A percentile compares a stretch with the other conserved stretches of the same genome.
Evolutionary conservation across 2,329 filamentous ascomycete genomes (phyloP).

Genomic region (Fusarium staphyleae): DNA sequence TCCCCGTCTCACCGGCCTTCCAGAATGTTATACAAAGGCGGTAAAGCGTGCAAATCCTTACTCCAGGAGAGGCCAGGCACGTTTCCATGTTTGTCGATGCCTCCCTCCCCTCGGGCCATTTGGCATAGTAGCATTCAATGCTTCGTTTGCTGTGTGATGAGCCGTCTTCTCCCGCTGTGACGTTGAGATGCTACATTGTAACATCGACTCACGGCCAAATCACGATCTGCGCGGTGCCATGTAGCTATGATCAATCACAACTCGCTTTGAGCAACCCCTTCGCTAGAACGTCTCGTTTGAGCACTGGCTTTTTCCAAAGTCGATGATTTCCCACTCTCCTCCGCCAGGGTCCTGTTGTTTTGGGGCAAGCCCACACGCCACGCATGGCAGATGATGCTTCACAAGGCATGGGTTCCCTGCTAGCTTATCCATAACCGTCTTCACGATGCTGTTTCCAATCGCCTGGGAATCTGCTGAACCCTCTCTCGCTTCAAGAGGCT

Average conservation of each 20-base stretch:
- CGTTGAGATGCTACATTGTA: conserved; percentile 17
- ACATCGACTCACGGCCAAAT: conserved; percentile 8
- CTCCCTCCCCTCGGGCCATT: background rate
- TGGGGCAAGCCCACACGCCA: conserved; percentile 22
- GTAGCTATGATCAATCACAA: conserved; percentile 4
- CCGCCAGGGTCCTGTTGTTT: conserved; percentile 22
- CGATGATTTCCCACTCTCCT: conserved; percentile 20
- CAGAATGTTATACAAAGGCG: conserved; percentile 27
- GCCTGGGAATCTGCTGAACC: conserved; percentile 35
- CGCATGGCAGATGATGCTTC: conserved; percentile 29
- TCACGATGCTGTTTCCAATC: conserved; percentile 36
- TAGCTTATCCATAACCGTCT: conserved; percentile 22
- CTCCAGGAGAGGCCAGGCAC: conserved; percentile 4
- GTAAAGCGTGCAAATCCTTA: conserved; percentile 11
- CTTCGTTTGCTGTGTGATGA: conserved; percentile 14
- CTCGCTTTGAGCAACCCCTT: background rate
- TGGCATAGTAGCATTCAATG: background rate
- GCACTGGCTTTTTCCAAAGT: conserved; percentile 20
- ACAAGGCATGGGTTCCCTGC: conserved; percentile 35
- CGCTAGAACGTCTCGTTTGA: conserved; percentile 21
- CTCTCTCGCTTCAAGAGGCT: conserved; percentile 13
- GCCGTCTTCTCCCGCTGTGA: conserved; percentile 5
- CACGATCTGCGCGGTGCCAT: conserved; percentile 15
- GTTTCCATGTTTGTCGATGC: conserved; percentile 4
- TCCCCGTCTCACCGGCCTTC: conserved; percentile 30